Conservation (phyloP, 2,329 filamentous ascomycete genomes). For the Diplodia sapinea region DNA sequence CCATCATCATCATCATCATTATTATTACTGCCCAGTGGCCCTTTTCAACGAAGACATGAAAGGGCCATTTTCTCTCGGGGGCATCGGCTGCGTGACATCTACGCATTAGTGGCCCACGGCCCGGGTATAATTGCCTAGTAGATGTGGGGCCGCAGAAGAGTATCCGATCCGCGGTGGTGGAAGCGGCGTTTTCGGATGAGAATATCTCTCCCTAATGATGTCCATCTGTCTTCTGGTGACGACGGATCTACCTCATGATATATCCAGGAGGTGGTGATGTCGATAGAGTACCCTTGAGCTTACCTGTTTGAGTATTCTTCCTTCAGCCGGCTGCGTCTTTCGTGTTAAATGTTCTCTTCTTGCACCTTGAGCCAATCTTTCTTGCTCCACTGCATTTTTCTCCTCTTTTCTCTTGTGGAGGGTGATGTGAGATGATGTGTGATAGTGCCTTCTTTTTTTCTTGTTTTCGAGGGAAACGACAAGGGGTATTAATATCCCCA, state of each 20-base stretch:
- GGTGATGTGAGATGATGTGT: not conserved
- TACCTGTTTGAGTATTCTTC: not conserved
- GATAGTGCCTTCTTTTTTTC: constrained; percentile 26
- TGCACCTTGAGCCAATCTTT: constrained; percentile 5
- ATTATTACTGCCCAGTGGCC: no score
- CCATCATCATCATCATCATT: no score
- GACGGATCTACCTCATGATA: not conserved
- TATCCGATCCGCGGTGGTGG: not conserved
- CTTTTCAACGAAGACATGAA: no score
- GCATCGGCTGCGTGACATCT: not conserved
- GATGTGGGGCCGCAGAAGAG: not conserved
- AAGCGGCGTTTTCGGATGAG: not conserved
- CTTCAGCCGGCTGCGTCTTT: not conserved
- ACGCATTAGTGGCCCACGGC: not conserved
- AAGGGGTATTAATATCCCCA: constrained; percentile 16
- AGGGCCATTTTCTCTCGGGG: no score
- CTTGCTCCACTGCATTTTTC: constrained; percentile 1
- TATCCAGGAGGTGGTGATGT: not conserved
- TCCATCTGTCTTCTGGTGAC: not conserved
- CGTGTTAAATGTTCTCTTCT: not conserved
- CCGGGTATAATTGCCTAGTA: not conserved
- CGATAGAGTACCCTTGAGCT: not conserved
- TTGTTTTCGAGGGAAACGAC: constrained; percentile 9
- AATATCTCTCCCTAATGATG: not conserved
- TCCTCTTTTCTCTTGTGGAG: not conserved